Conservation (phyloP, 345 rosid genomes). For the Erucastrum elatum region DNA sequence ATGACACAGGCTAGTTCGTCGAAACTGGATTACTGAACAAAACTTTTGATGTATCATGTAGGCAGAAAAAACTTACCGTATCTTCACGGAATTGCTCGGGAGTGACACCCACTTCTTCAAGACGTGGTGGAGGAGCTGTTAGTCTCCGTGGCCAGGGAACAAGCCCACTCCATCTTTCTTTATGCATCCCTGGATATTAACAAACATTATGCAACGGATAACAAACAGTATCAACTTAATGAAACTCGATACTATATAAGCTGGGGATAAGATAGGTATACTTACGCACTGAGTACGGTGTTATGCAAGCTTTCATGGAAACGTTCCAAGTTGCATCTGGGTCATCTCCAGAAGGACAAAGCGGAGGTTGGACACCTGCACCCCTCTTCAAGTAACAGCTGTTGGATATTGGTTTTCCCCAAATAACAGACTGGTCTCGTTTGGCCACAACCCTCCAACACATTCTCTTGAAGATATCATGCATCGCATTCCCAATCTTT, state of each 20-base stretch:
- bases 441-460: constrained; percentile 83
- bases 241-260: background rate
- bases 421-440: constrained; percentile 87
- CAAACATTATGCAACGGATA: background rate
- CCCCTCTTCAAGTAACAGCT: constrained; percentile 82
- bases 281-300: constrained; percentile 82
- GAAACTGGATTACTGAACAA: background rate
- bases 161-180: constrained; percentile 75
- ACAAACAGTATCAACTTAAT: background rate
- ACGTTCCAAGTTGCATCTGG: constrained; percentile 91
- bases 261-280: constrained; percentile 7
- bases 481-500: constrained; percentile 81
- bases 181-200: constrained; percentile 66
- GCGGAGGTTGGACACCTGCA: constrained; percentile 64
- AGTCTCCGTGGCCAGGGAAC: constrained; percentile 92
- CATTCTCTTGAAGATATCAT: constrained; percentile 78
- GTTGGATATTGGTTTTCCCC: constrained; percentile 85
- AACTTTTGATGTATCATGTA: background rate
- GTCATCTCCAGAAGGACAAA: constrained; percentile 75
- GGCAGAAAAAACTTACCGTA: constrained; percentile 47
- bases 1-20: background rate
- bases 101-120: constrained; percentile 75
- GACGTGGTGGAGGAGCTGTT: constrained; percentile 69
- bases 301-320: constrained; percentile 85
- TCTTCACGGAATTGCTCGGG: constrained; percentile 72